Conservation (phyloP, 257 asterid genomes). For the Solanum raphanifolium region DNA sequence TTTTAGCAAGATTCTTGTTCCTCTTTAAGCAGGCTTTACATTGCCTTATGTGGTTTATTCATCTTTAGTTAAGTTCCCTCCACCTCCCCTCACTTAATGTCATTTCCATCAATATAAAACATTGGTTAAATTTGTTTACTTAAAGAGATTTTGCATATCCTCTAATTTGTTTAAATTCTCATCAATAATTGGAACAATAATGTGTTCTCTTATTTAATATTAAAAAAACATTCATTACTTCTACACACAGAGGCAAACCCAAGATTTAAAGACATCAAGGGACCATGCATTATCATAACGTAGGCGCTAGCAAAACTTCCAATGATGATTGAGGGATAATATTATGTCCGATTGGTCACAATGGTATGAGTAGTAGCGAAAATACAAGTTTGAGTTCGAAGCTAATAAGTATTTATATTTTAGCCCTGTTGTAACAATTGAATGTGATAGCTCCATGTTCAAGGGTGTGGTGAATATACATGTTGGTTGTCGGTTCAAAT, state of each 20-base stretch:
- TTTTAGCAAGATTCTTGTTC: slow-evolving; percentile 78
- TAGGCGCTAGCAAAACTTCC: not conserved
- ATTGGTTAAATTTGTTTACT: not conserved
- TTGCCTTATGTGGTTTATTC: slow-evolving; percentile 32
- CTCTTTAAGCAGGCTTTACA: slow-evolving; percentile 61
- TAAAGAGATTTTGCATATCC: not conserved
- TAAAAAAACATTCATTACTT: not conserved
- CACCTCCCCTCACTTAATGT: not conserved
- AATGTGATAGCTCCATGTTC: too few relatives aligned
- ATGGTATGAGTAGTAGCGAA: not conserved
- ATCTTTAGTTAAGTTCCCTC: slow-evolving; percentile 13
- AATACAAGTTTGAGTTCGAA: too few relatives aligned
- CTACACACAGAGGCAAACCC: not conserved
- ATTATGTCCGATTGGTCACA: too few relatives aligned
- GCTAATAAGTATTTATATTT: too few relatives aligned
- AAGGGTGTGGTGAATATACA: too few relatives aligned
- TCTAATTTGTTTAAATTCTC: not conserved
- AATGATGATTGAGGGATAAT: too few relatives aligned
- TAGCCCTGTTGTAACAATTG: too few relatives aligned
- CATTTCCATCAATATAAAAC: slow-evolving; percentile 4
- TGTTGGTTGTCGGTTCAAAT: too few relatives aligned
- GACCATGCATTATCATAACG: not conserved
- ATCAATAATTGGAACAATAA: not conserved
- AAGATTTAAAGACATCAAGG: not conserved
- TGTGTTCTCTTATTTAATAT: not conserved